Evolutionary conservation across 2,329 filamentous ascomycete genomes (phyloP).

Genomic region (Drechslera avenae): DNA sequence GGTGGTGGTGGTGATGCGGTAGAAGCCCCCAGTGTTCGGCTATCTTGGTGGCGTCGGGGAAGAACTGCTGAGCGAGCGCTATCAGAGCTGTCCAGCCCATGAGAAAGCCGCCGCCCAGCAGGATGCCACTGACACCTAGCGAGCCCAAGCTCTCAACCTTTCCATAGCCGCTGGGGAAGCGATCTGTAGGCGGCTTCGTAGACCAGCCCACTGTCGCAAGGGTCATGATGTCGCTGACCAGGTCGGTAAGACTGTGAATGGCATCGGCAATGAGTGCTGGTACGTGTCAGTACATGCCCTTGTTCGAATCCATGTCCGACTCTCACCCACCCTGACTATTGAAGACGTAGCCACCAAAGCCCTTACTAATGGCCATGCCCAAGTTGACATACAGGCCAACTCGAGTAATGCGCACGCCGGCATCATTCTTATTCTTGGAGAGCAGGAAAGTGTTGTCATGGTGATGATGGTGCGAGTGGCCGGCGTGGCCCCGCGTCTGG

Average conservation of each 20-base stretch:
- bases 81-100: slow-evolving; percentile 76
- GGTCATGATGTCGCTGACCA: slow-evolving; percentile 93
- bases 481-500: slow-evolving; percentile 43
- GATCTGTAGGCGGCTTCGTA: slow-evolving; percentile 78
- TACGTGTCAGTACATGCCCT: slow-evolving; percentile 23
- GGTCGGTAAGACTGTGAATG: slow-evolving; percentile 92
- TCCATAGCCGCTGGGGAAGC: slow-evolving; percentile 89
- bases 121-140: slow-evolving; percentile 87
- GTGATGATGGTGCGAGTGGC: slow-evolving; percentile 68
- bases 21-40: slow-evolving; percentile 52
- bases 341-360: slow-evolving; percentile 89
- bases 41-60: slow-evolving; percentile 52
- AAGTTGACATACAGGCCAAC: slow-evolving; percentile 89
- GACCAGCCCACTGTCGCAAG: slow-evolving; percentile 94
- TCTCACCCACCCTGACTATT: slow-evolving; percentile 73
- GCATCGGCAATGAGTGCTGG: slow-evolving; percentile 85
- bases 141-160: slow-evolving; percentile 98
- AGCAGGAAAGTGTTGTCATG: slow-evolving; percentile 85
- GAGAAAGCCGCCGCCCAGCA: slow-evolving; percentile 86
- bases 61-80: slow-evolving; percentile 59
- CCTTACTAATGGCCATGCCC: slow-evolving; percentile 92
- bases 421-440: slow-evolving; percentile 84
- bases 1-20: slow-evolving; percentile 69
- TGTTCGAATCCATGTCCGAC: not conserved
- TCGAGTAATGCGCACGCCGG: slow-evolving; percentile 89